Base-by-base conservation (phyloP, 129 eudicot genomes). In the Arctium minus region DNA sequence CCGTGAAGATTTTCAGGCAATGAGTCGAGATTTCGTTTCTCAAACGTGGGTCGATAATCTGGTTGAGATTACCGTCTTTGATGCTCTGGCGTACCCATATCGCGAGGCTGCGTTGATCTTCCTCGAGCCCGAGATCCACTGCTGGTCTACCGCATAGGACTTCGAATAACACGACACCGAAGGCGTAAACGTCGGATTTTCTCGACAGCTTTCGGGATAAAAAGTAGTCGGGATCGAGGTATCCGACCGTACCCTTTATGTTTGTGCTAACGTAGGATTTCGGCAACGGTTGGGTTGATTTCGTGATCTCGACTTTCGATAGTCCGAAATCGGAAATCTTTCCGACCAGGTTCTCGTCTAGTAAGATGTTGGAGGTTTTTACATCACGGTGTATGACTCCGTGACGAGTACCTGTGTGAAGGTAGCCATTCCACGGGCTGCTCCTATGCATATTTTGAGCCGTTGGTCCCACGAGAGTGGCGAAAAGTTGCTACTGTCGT, bases 321-420 rank as follows among this genome's bases (percentile, higher is more conserved):
- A 86, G 30, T 38, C 89, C 89, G 67, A 86, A 86, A 56, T 86
- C 89, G 7, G 87, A 86, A 50, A 86, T 79, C 48, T 86, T 86
- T 40, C 82, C 89, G 0, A 83, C 71, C 18, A 79, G 79, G 60
- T 83, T 70, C 71, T 83, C 89, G 67, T 83, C 89, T 56, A 86
- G 77, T 72, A 86, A 68, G 56, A 83, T 83, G 64, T 86, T 86
- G 15, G 89, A 86, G 64, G 84, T 83, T 75, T 86, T 86, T 6
- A 86, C 87, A 17, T 86, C 90, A 9, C 90, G 87, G 64, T 87
- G 90, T 38, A 87, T 87, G 80, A 87, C 85, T 33, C 87, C 84
- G 0, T 87, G 79, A 70, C 62, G 75, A 65, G 87, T 87, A 15
- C 87, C 87, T 0, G 87, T 87, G 65, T 87, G 90, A 70, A 87